A percentile compares a stretch with the other conserved stretches of the same genome.
Evolutionary conservation across 352 stramenopile genomes (phyloP).

Genomic region (Phytopythium mirpurense): DNA sequence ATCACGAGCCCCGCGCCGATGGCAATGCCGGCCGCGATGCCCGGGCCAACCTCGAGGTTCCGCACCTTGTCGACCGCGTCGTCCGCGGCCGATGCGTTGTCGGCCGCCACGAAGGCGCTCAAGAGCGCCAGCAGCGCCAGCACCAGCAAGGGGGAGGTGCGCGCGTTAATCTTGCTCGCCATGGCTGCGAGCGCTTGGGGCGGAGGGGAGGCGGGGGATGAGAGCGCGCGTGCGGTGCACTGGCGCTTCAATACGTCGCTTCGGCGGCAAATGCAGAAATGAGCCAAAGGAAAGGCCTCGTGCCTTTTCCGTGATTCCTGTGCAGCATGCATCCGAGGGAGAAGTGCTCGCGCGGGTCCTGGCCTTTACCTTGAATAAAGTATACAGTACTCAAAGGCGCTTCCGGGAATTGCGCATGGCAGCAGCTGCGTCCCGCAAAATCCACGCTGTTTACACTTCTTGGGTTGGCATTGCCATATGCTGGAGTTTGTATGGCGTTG

Average conservation of each 20-base stretch:
- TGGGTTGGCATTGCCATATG: no score
- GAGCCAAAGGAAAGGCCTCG: no score
- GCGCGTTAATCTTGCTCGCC: not conserved
- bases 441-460: no score
- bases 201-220: not conserved
- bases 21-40: constrained; percentile 33
- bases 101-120: constrained; percentile 4
- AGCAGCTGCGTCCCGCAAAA: no score
- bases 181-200: not conserved
- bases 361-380: not conserved
- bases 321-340: not conserved
- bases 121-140: constrained; percentile 14
- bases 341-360: not conserved
- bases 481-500: constrained; percentile 8
- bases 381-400: not conserved
- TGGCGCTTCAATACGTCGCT: no score
- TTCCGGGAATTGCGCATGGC: not conserved
- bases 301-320: no score
- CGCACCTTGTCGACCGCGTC: constrained; percentile 12
- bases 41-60: constrained; percentile 23
- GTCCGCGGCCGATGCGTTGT: constrained; percentile 17
- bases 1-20: constrained; percentile 33
- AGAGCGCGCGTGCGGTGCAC: no score
- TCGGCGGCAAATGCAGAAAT: not conserved
- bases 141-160: constrained; percentile 6